Percentiles rank a stretch among this genome's conserved stretches.
Evolutionary conservation across 1,284 basidiomycete species (phyloP).

Genomic region (Ceraceosorus guamensis): DNA sequence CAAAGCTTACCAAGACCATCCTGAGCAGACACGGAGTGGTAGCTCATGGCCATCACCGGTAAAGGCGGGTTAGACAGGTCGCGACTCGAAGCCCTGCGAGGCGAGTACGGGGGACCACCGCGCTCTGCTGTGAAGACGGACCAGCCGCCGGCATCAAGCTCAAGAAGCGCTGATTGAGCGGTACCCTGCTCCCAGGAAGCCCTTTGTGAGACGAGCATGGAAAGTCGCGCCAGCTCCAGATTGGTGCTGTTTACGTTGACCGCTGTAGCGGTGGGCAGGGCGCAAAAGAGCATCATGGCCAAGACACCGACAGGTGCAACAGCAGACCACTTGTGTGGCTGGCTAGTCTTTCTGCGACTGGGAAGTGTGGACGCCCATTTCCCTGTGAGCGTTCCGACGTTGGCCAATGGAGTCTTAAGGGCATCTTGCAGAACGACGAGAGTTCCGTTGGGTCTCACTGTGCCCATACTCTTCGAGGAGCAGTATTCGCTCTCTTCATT

Average conservation of each 20-base stretch:
- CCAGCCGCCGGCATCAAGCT: slow-evolving; percentile 31
- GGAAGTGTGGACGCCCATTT: not conserved
- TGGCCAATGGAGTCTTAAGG: slow-evolving; percentile 13
- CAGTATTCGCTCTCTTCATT: slow-evolving; percentile 18
- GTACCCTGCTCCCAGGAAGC: slow-evolving; percentile 46
- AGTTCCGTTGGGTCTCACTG: slow-evolving; percentile 42
- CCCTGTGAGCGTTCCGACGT: not conserved
- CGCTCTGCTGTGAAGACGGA: slow-evolving; percentile 25
- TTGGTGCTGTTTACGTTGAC: slow-evolving; percentile 41
- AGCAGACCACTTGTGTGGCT: too few relatives aligned
- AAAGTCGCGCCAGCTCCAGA: slow-evolving; percentile 24
- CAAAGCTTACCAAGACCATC: slow-evolving; percentile 35
- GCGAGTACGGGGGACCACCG: slow-evolving; percentile 26
- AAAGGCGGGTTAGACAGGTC: not conserved
- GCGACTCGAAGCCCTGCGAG: slow-evolving; percentile 10
- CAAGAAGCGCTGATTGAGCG: slow-evolving; percentile 38
- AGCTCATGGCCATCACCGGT: slow-evolving; percentile 33
- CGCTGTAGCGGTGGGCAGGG: too few relatives aligned
- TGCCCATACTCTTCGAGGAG: slow-evolving; percentile 32
- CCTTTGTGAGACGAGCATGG: slow-evolving; percentile 32
- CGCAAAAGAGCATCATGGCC: too few relatives aligned
- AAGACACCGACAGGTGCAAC: too few relatives aligned
- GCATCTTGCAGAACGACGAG: slow-evolving; percentile 32
- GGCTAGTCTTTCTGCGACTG: too few relatives aligned
- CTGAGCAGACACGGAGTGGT: slow-evolving; percentile 24